A percentile compares a stretch with the other conserved stretches of the same genome.
Evolutionary conservation across 768 basidiomycete species (phyloP).

Genomic region (Crepidotus variabilis): DNA sequence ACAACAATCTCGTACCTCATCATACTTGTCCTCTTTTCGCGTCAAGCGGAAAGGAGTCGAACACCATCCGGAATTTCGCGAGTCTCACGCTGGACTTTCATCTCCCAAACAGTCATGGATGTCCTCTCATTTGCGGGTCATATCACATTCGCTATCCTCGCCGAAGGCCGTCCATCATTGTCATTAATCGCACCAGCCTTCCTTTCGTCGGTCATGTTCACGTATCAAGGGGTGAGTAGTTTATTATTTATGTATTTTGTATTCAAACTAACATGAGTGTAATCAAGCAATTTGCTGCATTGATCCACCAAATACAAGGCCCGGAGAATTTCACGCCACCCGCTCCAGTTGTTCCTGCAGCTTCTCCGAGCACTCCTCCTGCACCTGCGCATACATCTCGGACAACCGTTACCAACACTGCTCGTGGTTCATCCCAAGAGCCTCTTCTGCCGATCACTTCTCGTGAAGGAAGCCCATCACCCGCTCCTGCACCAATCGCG

Average conservation of each 20-base stretch:
- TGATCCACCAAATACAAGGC: slow-evolving; percentile 80
- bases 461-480: background rate
- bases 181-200: slow-evolving; percentile 84
- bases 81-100: slow-evolving; percentile 80
- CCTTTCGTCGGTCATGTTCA: slow-evolving; percentile 72
- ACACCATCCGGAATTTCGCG: slow-evolving; percentile 77
- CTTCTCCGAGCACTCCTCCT: slow-evolving; percentile 13
- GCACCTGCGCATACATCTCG: slow-evolving; percentile 14
- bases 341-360: slow-evolving; percentile 19
- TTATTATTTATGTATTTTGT: background rate
- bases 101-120: slow-evolving; percentile 76
- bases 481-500: slow-evolving; percentile 17
- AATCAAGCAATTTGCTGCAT: slow-evolving; percentile 74
- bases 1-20: slow-evolving; percentile 63
- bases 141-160: slow-evolving; percentile 82
- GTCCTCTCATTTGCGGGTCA: slow-evolving; percentile 85
- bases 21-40: slow-evolving; percentile 63
- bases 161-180: slow-evolving; percentile 77
- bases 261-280: background rate
- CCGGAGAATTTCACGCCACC: slow-evolving; percentile 52
- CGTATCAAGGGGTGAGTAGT: slow-evolving; percentile 73
- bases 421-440: background rate
- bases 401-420: slow-evolving; percentile 8
- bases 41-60: slow-evolving; percentile 71
- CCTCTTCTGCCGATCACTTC: background rate